A percentile compares a stretch with the other conserved stretches of the same genome.
Evolutionary conservation across 495 filamentous ascomycete species (phyloP).

Genomic region (Lasiosphaeria hispida): DNA sequence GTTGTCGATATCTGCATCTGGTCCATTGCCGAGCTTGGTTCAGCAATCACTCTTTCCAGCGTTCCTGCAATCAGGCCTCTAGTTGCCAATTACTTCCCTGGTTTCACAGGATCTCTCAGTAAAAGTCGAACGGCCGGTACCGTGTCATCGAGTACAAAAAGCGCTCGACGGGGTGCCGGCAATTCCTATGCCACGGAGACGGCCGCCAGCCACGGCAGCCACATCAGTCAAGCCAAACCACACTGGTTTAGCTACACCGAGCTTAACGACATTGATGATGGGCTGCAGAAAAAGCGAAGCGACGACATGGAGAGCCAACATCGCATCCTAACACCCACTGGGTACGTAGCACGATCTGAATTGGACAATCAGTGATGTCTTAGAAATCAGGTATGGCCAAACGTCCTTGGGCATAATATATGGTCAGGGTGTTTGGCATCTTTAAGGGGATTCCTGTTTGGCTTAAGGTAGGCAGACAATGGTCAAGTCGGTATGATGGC

Average conservation of each 20-base stretch:
- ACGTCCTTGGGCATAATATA: too few relatives aligned
- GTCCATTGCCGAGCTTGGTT: conserved; percentile 12
- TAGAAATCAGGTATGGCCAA: too few relatives aligned
- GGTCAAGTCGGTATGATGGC: too few relatives aligned
- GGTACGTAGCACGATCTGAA: too few relatives aligned
- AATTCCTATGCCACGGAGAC: neutral
- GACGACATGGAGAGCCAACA: conserved; percentile 3
- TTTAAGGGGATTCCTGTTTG: too few relatives aligned
- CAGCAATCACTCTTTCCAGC: conserved; percentile 9
- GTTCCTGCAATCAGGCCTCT: conserved; percentile 11
- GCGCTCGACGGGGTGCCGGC: neutral
- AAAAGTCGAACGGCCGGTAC: neutral
- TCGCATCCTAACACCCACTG: neutral
- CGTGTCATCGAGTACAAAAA: neutral
- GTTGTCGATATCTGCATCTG: conserved; percentile 15
- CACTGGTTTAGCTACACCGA: conserved; percentile 4
- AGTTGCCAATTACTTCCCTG: neutral
- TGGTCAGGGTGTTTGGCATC: too few relatives aligned
- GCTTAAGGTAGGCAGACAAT: too few relatives aligned
- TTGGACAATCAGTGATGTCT: too few relatives aligned
- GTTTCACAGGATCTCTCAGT: neutral
- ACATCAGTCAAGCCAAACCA: neutral
- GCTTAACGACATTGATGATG: conserved; percentile 11
- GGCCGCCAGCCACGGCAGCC: neutral
- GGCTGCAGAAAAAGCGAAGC: neutral